Conservation (phyloP, 2,329 filamentous ascomycete genomes). For the Exophiala spinifera region DNA sequence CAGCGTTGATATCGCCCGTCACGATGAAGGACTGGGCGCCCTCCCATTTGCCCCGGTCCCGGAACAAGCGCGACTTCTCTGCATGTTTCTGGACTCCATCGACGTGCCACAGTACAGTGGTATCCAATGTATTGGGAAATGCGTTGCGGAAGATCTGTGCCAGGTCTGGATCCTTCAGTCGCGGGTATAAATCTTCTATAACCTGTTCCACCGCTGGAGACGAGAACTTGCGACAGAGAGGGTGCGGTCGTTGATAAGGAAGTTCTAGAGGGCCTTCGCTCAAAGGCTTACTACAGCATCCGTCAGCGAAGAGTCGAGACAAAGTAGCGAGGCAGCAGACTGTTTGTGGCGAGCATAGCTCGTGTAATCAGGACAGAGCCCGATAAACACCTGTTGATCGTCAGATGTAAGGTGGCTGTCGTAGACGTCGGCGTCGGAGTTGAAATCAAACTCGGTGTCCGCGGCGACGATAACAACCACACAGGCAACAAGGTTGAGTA, state of each 20-base stretch:
- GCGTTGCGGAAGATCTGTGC: constrained; percentile 93
- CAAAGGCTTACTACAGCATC: constrained; percentile 63
- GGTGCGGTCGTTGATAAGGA: constrained; percentile 80
- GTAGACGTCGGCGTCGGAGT: constrained; percentile 11
- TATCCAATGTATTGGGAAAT: constrained; percentile 88
- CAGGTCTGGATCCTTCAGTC: constrained; percentile 80
- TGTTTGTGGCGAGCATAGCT: constrained; percentile 30
- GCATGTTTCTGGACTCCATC: constrained; percentile 49
- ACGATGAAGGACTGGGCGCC: constrained; percentile 90
- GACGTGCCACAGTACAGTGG: constrained; percentile 83
- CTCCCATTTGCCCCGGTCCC: constrained; percentile 66
- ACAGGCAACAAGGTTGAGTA: not conserved
- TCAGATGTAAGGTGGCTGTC: constrained; percentile 14
- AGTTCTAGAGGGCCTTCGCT: constrained; percentile 76
- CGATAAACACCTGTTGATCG: constrained; percentile 18
- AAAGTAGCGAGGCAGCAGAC: constrained; percentile 9
- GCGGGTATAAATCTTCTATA: constrained; percentile 74
- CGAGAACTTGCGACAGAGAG: constrained; percentile 81
- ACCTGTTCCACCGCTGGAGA: constrained; percentile 84
- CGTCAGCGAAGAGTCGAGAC: constrained; percentile 4
- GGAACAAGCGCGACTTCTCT: constrained; percentile 38
- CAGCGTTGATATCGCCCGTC: constrained; percentile 87
- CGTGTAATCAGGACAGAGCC: constrained; percentile 32
- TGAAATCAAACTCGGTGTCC: constrained; percentile 2
- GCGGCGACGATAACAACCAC: not conserved